A percentile compares a stretch with the other conserved stretches of the same genome.
phyloP scores from a whole-genome alignment of 2,329 filamentous ascomycete genomes.

The Aspergillus sp. region DNA sequence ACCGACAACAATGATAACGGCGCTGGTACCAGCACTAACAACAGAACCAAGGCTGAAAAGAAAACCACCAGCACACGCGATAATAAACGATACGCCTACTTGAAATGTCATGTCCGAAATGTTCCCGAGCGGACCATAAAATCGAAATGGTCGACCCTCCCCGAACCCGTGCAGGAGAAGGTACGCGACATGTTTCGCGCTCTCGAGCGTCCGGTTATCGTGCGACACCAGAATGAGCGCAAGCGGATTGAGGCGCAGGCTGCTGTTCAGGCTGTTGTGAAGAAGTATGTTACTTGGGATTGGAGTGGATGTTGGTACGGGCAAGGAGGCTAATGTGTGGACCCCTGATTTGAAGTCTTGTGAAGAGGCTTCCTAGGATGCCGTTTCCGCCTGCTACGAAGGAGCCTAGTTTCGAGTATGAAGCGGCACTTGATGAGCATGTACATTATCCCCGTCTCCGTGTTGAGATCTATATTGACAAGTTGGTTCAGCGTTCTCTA shows the following conservation, averaged over 20 bases:
- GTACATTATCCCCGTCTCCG: constrained; percentile 18
- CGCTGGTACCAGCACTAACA: neutral
- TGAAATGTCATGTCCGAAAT: constrained; percentile 36
- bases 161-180: constrained; percentile 37
- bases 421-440: constrained; percentile 37
- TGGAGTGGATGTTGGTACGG: neutral
- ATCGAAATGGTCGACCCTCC: constrained; percentile 40
- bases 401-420: constrained; percentile 39
- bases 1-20: constrained; percentile 4
- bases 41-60: constrained; percentile 7
- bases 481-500: constrained; percentile 23
- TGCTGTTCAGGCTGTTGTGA: constrained; percentile 35
- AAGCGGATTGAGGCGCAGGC: constrained; percentile 38
- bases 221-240: constrained; percentile 35
- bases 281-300: constrained; percentile 29
- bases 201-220: constrained; percentile 38
- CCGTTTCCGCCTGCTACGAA: constrained; percentile 39
- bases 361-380: constrained; percentile 39
- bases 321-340: neutral
- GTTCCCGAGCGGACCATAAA: constrained; percentile 39
- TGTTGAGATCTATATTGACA: constrained; percentile 8
- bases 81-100: constrained; percentile 30
- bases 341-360: constrained; percentile 22
- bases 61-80: constrained; percentile 9
- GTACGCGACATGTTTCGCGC: constrained; percentile 36